These are phyloP conservation scores for Tilletia caries DNA, from an alignment of 1,284 basidiomycete species.

Conservation along the genomic window DNA sequence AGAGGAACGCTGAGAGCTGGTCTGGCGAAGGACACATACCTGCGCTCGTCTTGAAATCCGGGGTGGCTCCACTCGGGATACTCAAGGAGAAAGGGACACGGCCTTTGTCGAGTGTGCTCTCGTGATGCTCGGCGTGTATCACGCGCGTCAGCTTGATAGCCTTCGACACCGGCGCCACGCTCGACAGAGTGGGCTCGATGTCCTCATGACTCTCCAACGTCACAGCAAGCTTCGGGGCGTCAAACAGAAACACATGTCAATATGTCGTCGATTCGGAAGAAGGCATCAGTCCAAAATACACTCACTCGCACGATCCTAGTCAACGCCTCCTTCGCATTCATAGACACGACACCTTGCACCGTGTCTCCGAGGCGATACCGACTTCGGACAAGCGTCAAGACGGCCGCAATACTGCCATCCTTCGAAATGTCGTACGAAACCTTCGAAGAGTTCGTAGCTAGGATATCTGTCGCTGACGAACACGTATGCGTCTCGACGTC, in stretches of 20 bases:
- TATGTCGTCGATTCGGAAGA: background rate
- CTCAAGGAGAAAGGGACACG: constrained; percentile 33
- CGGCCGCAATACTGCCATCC: constrained; percentile 46
- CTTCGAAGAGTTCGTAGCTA: constrained; percentile 12
- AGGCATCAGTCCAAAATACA: background rate
- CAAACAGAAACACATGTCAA: background rate
- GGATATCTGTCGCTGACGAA: constrained; percentile 1
- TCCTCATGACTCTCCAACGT: constrained; percentile 49
- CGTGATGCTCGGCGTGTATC: constrained; percentile 45
- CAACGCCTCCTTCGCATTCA: constrained; percentile 32
- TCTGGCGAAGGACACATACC: background rate
- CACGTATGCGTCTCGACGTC: constrained; percentile 8
- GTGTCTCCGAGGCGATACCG: constrained; percentile 50
- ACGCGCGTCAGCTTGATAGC: constrained; percentile 31
- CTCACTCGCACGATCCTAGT: constrained; percentile 38
- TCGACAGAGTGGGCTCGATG: constrained; percentile 34
- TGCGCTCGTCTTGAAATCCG: constrained; percentile 46
- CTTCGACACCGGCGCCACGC: constrained; percentile 24
- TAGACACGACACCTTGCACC: constrained; percentile 42
- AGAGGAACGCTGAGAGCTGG: background rate
- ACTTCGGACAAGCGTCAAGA: constrained; percentile 44
- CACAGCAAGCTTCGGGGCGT: constrained; percentile 28
- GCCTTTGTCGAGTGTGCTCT: constrained; percentile 41
- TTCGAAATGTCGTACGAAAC: constrained; percentile 52
- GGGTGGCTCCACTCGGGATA: constrained; percentile 45